Evolutionary conservation across 495 filamentous ascomycete genomes (phyloP), one percentile per base, ranked within the genome.

Genomic region (Penicillium arizonense): DNA sequence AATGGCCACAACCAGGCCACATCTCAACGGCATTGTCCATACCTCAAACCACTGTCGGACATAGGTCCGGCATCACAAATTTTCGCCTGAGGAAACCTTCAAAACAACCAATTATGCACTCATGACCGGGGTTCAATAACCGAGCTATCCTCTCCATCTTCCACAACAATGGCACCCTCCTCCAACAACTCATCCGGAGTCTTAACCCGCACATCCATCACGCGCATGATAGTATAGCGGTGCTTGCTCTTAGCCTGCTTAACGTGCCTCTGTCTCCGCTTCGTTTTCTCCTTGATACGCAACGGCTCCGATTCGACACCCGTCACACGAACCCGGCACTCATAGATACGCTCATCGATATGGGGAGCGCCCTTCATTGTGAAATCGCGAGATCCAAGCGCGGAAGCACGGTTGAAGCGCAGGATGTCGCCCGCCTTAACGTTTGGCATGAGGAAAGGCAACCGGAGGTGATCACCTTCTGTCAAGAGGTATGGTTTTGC

Each of bases 371-470:
- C 92, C 63, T 90, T 86, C 39, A 97, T 74, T 28, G 94, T 96
- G 73, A 88, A 96, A 59, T 97, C 94, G 50, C 94, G 81, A 41
- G 87, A 91, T 5, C 94, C 94, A 10, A 98, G 63, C 21, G 81
- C 75, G 6, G 78, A 82, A 16, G 90, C 94, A 20, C 89, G 83
- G 71, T 96, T 91, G 42, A 98, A 82, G 13, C 92, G 88, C 40
- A 98, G 74, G 33, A 90, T 70, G 62, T 96, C 91, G 1, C 94
- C 94, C 0, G 90, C 83, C 46, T 79, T 72, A 2, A 95, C 93
- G 24, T 82, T 84, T 23, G 87, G 86, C 87, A 97, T 91, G 57
- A 82, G 82, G 80, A 97, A 97, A n/a, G 94, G 95, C 37, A 98
- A 83, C n/a, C 90, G 89, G 2, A 98, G 58, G 35, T 79, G 80